Evolutionary conservation across 2,329 filamentous ascomycete species (phyloP), one percentile per base, ranked within the genome.

Genomic region (Pseudovirgaria hyperparasitica): DNA sequence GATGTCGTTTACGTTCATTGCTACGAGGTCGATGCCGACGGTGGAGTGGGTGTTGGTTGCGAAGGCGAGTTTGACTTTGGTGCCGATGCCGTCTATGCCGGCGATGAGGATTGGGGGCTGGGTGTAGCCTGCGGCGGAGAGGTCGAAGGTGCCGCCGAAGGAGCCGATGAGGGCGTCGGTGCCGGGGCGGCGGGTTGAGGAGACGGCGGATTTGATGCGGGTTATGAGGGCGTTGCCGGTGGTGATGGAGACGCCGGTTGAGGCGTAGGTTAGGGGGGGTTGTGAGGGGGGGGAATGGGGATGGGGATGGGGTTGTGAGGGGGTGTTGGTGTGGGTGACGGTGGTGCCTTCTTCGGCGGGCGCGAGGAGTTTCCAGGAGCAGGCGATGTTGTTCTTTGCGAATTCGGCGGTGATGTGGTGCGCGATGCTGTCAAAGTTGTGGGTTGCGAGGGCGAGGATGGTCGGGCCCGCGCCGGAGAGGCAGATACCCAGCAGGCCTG

Each of bases 1-100:
- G 0, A 98, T 68, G 48, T 98, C 90, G 55, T 98, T 98, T 50
- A 96, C 90, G 54, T 94, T 96, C 87, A 96, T 96, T 40, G 90
- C 90, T 4, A 98, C 90, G 19, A 98, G 70, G 51, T 98, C 90
- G 42, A 98, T 85, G 34, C 90, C 90, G 8, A 98, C 87, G 3
- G 86, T 93, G 54, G 87, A 76, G 57, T 94, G 90, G 58, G 92
- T 84, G 42, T 75, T 70, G 62, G 92, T 81, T 9, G 75, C 72
- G 51, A 94, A 87, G 0, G 90, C 90, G 45, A 98, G 82, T 67
- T 92, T 92, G 43, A 96, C 76, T 63, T 96, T 96, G 25, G 87
- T 96, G 33, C 87, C 90, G 19, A 96, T 85, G 27, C 90, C 90
- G 49, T 98, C 90, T 38, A 94, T 96, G 33, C 85, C 86, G 29